Evolutionary conservation across 2,329 filamentous ascomycete species (phyloP).

Genomic region (Fusarium drepaniforme): DNA sequence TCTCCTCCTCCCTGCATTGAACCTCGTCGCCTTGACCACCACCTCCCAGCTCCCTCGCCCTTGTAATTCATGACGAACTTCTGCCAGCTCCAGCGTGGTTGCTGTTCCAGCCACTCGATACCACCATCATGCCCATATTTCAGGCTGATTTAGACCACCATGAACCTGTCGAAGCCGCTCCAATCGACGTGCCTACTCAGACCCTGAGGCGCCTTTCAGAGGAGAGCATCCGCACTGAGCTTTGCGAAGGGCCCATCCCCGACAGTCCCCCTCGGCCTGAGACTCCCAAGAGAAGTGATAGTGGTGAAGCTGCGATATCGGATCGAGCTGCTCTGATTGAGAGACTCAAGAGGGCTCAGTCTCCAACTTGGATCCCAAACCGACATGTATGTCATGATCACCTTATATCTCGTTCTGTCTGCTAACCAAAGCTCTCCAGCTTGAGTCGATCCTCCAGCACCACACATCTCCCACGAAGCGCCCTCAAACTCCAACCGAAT

Average conservation of each 20-base stretch:
- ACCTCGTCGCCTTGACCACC: not conserved
- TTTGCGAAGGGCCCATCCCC: slow-evolving; percentile 69
- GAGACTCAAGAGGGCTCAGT: slow-evolving; percentile 83
- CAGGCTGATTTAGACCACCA: slow-evolving; percentile 62
- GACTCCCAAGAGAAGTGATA: slow-evolving; percentile 37
- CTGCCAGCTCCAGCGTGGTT: slow-evolving; percentile 41
- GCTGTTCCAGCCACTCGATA: slow-evolving; percentile 48
- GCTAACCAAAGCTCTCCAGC: slow-evolving; percentile 43
- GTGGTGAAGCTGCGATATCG: slow-evolving; percentile 53
- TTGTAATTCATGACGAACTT: slow-evolving; percentile 38
- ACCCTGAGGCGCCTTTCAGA: slow-evolving; percentile 60
- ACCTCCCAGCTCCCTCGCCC: slow-evolving; percentile 4
- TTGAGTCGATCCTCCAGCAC: slow-evolving; percentile 53
- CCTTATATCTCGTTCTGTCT: not conserved
- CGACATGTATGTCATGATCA: slow-evolving; percentile 65
- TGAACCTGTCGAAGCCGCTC: slow-evolving; percentile 41
- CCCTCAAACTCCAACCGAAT: slow-evolving; percentile 51
- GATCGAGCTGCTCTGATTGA: slow-evolving; percentile 86
- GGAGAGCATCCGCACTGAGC: slow-evolving; percentile 70
- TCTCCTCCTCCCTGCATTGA: slow-evolving; percentile 25
- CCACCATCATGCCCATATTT: slow-evolving; percentile 67
- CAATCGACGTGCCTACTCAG: slow-evolving; percentile 28
- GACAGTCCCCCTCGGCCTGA: slow-evolving; percentile 53
- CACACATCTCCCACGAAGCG: slow-evolving; percentile 28
- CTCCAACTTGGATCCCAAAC: slow-evolving; percentile 78